These are phyloP conservation scores for Zopfia rhizophila DNA, from an alignment of 2,329 filamentous ascomycete genomes.

Conservation along the genomic window DNA sequence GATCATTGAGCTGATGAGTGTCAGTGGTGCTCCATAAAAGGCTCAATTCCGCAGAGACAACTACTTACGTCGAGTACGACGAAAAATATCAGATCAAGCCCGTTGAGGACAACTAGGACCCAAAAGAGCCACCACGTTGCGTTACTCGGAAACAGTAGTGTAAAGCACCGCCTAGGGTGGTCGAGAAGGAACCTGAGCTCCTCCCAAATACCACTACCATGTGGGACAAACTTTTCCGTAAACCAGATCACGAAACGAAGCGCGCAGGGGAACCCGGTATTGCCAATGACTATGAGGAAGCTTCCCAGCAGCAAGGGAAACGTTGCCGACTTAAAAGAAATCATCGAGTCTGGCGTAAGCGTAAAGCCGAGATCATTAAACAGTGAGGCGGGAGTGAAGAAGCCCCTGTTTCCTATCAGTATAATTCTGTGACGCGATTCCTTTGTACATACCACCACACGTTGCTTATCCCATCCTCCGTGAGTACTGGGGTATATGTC, in stretches of 20 bases:
- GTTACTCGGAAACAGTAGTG: slow-evolving; percentile 82
- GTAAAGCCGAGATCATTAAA: slow-evolving; percentile 93
- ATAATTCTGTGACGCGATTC: too few relatives aligned
- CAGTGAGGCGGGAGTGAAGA: slow-evolving; percentile 83
- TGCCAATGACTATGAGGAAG: slow-evolving; percentile 88
- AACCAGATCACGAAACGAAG: slow-evolving; percentile 89
- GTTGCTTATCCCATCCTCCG: slow-evolving; percentile 67
- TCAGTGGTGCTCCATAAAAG: not conserved
- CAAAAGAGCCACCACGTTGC: slow-evolving; percentile 94
- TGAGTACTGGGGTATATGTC: slow-evolving; percentile 69
- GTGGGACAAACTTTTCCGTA: slow-evolving; percentile 70
- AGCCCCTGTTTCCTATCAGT: slow-evolving; percentile 59
- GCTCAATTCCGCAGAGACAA: not conserved
- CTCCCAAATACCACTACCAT: slow-evolving; percentile 77
- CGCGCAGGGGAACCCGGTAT: slow-evolving; percentile 92
- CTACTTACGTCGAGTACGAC: slow-evolving; percentile 81
- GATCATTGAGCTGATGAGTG: slow-evolving; percentile 70
- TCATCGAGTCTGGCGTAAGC: slow-evolving; percentile 89
- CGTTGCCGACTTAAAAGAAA: slow-evolving; percentile 78
- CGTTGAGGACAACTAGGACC: slow-evolving; percentile 81
- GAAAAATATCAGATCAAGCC: slow-evolving; percentile 84
- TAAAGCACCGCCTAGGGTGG: slow-evolving; percentile 92
- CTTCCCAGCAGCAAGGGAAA: slow-evolving; percentile 78
- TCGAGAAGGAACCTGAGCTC: slow-evolving; percentile 88
- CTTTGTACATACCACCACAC: slow-evolving; percentile 75